phyloP scores from a whole-genome alignment of 2,329 filamentous ascomycete genomes.

The Remersonia thermophila region DNA sequence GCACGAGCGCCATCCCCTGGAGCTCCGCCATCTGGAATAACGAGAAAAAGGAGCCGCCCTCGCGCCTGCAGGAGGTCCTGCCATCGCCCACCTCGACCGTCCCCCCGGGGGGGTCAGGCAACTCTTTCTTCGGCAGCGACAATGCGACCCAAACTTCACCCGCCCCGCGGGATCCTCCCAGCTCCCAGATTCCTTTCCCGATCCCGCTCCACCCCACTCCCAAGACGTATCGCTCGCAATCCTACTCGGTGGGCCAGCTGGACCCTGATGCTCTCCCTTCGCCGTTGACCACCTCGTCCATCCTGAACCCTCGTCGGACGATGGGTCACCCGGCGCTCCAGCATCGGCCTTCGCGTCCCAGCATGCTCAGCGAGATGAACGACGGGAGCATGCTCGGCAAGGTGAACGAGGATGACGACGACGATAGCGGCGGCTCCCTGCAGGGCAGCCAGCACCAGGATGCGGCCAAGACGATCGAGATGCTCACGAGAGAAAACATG shows the following conservation, averaged over 20 bases:
- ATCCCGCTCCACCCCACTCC: conserved; percentile 82
- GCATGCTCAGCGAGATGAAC: conserved; percentile 62
- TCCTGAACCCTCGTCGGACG: conserved; percentile 38
- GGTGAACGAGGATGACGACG: conserved; percentile 54
- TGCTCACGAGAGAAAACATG: conserved; percentile 50
- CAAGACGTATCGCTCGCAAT: conserved; percentile 90
- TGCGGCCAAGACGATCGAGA: conserved; percentile 51
- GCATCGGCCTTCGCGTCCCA: conserved; percentile 68
- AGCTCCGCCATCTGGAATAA: conserved; percentile 73
- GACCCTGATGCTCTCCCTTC: conserved; percentile 49
- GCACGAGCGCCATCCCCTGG: conserved; percentile 51
- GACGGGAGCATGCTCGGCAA: conserved; percentile 53
- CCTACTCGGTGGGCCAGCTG: conserved; percentile 86
- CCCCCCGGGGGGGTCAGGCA: conserved; percentile 31
- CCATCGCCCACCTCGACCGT: conserved; percentile 59
- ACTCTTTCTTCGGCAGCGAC: conserved; percentile 39
- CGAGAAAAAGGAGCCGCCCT: conserved; percentile 65
- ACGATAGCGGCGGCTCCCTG: conserved; percentile 43
- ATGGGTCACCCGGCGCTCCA: conserved; percentile 57
- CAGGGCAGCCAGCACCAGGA: conserved; percentile 42
- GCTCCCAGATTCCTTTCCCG: conserved; percentile 65
- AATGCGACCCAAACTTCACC: conserved; percentile 36
- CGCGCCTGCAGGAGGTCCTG: conserved; percentile 61
- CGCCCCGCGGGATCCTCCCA: conserved; percentile 40
- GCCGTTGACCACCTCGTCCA: conserved; percentile 33